These are phyloP conservation scores for Colletotrichum paranaense DNA, from an alignment of 2,329 filamentous ascomycete species.

Conservation along the genomic window DNA sequence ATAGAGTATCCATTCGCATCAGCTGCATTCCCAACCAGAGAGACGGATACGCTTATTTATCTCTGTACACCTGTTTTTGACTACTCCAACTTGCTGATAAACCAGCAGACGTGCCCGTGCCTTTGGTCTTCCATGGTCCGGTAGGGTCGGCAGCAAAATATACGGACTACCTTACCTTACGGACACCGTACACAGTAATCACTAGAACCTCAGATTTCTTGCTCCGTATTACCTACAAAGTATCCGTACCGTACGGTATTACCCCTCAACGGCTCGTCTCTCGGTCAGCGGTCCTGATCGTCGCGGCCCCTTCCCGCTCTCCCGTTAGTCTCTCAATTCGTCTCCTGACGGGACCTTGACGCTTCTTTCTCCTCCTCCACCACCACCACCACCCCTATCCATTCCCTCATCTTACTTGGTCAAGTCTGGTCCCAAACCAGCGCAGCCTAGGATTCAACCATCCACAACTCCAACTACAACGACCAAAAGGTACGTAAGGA, in stretches of 20 bases:
- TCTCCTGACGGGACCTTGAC: neutral
- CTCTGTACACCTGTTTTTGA: neutral
- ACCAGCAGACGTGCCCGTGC: neutral
- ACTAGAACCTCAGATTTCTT: neutral
- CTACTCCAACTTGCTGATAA: neutral
- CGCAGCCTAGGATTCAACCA: slow-evolving; percentile 10
- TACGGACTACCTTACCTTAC: neutral
- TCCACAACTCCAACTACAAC: slow-evolving; percentile 2
- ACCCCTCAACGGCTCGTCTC: neutral
- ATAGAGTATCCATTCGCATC: neutral
- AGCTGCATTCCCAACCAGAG: neutral
- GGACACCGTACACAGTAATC: neutral
- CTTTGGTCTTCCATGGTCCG: neutral
- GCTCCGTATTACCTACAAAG: neutral
- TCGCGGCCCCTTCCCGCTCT: slow-evolving; percentile 5
- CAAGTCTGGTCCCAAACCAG: slow-evolving; percentile 13
- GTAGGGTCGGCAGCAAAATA: neutral
- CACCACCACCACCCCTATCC: slow-evolving; percentile 3
- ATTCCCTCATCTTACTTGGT: slow-evolving; percentile 20
- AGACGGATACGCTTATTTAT: neutral
- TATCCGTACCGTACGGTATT: too few relatives aligned
- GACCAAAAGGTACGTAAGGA: neutral
- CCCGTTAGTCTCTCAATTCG: neutral
- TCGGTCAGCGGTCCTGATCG: neutral
- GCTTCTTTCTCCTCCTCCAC: neutral